A percentile compares a stretch with the other conserved stretches of the same genome.
Evolutionary conservation across 1,139 yeast species (phyloP).

Genomic region (Taphrina communis): DNA sequence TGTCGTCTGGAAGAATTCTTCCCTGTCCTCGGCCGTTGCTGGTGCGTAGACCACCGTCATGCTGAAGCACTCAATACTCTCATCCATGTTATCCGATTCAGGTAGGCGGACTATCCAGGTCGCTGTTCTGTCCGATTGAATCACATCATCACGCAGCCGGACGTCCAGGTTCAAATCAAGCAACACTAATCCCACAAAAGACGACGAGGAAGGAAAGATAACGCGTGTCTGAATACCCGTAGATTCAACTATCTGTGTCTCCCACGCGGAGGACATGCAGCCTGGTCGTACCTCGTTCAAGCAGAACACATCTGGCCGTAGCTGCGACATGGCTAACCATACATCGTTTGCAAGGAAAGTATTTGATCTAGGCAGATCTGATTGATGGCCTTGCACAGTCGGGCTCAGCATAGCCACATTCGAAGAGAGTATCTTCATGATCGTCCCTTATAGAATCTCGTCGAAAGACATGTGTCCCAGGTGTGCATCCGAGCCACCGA

Average conservation of each 20-base stretch:
- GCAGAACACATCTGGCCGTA: neutral
- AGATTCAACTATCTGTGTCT: neutral
- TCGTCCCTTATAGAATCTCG: too few species aligned
- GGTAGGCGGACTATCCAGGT: too few species aligned
- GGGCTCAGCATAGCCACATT: constrained; percentile 15
- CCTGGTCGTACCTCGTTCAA: constrained; percentile 23
- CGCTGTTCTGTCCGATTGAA: constrained; percentile 8
- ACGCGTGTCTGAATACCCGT: constrained; percentile 2
- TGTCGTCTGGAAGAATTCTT: neutral
- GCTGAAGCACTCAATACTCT: too few species aligned
- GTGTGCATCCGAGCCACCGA: too few species aligned
- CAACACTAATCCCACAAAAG: constrained; percentile 10
- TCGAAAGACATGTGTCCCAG: too few species aligned
- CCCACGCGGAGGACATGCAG: neutral
- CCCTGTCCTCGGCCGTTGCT: neutral
- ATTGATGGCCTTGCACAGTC: neutral
- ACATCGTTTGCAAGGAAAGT: constrained; percentile 7
- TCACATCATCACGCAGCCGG: constrained; percentile 1
- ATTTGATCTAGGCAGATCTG: neutral
- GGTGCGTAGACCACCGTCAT: constrained; percentile 12
- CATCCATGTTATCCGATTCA: too few species aligned
- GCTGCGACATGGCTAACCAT: neutral
- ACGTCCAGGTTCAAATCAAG: constrained; percentile 2
- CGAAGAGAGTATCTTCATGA: constrained; percentile 12
- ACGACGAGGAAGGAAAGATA: constrained; percentile 13